phyloP scores from a whole-genome alignment of 768 basidiomycete genomes.

The Leucocoprinus birnbaumii region DNA sequence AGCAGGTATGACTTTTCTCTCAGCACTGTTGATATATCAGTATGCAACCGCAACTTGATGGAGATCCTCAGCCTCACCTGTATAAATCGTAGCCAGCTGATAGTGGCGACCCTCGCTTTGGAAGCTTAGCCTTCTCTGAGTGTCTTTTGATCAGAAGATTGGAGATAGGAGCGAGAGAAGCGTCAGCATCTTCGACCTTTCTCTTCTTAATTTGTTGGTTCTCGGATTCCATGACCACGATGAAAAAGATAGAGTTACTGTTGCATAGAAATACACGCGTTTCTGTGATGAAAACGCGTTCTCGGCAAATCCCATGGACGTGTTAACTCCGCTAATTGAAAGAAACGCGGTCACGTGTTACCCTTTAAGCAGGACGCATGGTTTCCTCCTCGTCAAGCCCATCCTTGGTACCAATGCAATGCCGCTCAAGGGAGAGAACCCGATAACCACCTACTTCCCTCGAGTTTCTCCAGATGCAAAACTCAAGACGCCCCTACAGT shows the following conservation, averaged over 20 bases:
- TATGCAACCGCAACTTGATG: neutral
- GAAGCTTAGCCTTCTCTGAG: slow-evolving; percentile 77
- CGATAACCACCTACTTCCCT: slow-evolving; percentile 21
- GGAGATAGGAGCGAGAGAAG: slow-evolving; percentile 34
- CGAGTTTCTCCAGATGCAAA: neutral
- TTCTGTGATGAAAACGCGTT: slow-evolving; percentile 25
- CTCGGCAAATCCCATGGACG: slow-evolving; percentile 31
- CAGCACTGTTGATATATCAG: too few species aligned
- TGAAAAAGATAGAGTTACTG: slow-evolving; percentile 5
- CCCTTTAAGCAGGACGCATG: neutral
- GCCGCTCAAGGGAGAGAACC: slow-evolving; percentile 20
- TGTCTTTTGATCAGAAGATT: slow-evolving; percentile 82
- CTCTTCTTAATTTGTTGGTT: slow-evolving; percentile 52
- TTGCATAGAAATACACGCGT: slow-evolving; percentile 2
- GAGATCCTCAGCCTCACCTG: slow-evolving; percentile 46
- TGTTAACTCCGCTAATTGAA: slow-evolving; percentile 30
- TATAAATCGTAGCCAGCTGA: slow-evolving; percentile 96
- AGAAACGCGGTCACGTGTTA: slow-evolving; percentile 17
- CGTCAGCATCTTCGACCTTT: slow-evolving; percentile 42
- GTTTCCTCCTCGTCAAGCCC: neutral
- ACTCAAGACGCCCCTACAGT: neutral
- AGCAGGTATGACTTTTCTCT: slow-evolving; percentile 80
- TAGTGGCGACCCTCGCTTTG: slow-evolving; percentile 81
- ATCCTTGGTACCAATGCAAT: slow-evolving; percentile 5
- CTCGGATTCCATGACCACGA: slow-evolving; percentile 15